These are phyloP conservation scores for Margaritispora aquatica DNA, from an alignment of 495 filamentous ascomycete genomes.

Conservation along the genomic window DNA sequence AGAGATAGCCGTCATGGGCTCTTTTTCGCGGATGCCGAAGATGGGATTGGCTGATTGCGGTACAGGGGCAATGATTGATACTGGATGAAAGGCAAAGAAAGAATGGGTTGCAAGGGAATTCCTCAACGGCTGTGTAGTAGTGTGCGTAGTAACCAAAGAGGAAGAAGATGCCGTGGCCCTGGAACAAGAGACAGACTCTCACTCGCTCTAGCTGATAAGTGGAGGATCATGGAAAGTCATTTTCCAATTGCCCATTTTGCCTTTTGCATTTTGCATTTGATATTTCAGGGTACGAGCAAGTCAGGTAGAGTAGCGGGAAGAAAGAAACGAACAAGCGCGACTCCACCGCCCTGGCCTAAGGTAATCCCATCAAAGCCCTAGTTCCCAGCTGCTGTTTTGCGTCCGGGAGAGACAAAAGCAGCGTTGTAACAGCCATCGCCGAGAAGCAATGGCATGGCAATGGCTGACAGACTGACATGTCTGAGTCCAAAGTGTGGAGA, in stretches of 20 bases:
- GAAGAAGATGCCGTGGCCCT: too few species aligned
- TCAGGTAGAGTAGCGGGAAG: too few species aligned
- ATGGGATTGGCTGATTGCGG: conserved; percentile 20
- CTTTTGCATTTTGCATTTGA: not conserved
- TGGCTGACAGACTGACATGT: too few species aligned
- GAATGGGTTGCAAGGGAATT: conserved; percentile 2
- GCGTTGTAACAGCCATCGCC: conserved; percentile 2
- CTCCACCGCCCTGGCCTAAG: conserved; percentile 3
- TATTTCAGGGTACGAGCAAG: too few species aligned
- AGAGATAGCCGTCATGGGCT: conserved; percentile 32
- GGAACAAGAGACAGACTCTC: too few species aligned
- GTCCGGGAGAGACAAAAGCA: conserved; percentile 15
- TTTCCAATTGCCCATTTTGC: too few species aligned
- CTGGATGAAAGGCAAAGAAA: not conserved
- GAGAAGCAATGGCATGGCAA: not conserved
- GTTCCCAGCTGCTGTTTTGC: not conserved
- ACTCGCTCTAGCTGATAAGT: too few species aligned
- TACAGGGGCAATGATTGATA: not conserved
- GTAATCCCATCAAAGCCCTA: too few species aligned
- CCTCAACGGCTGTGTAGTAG: conserved; percentile 1
- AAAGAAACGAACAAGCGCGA: conserved; percentile 24
- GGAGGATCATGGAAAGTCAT: too few species aligned
- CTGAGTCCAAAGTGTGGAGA: not conserved
- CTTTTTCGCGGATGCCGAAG: conserved; percentile 19
- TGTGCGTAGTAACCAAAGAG: too few species aligned